Percentiles rank a stretch among this genome's conserved stretches.
Evolutionary conservation across 768 basidiomycete species (phyloP).

Genomic region (Rhizopogon vesiculosus): DNA sequence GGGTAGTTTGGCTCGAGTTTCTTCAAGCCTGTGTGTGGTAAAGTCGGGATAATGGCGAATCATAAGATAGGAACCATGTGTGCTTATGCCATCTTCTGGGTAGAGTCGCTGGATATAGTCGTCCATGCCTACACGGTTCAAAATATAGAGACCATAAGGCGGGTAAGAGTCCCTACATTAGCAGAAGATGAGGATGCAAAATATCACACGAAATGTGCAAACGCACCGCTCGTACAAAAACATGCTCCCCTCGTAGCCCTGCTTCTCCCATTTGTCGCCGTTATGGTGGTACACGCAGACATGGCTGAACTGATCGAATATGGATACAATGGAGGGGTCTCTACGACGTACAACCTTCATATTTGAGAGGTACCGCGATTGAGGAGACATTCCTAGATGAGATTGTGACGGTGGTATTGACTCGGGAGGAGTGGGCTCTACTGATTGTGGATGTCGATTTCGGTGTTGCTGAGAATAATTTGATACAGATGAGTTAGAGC

Average conservation of each 20-base stretch:
- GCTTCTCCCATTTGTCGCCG: constrained; percentile 74
- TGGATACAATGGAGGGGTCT: constrained; percentile 74
- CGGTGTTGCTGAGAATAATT: constrained; percentile 4
- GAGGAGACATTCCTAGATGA: constrained; percentile 52
- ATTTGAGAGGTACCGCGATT: constrained; percentile 68
- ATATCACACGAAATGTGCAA: background rate
- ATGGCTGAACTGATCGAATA: constrained; percentile 86
- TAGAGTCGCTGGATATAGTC: constrained; percentile 73
- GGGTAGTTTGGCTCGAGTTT: constrained; percentile 23
- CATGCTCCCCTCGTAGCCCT: constrained; percentile 85
- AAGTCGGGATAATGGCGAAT: constrained; percentile 71
- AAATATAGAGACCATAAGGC: constrained; percentile 79
- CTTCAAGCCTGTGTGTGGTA: constrained; percentile 43
- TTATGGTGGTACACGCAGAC: constrained; percentile 79
- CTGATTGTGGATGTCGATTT: constrained; percentile 2
- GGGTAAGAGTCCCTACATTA: constrained; percentile 63
- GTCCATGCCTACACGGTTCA: constrained; percentile 76
- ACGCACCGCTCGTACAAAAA: constrained; percentile 82
- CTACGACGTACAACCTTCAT: constrained; percentile 75
- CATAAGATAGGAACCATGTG: constrained; percentile 63
- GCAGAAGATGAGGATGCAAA: constrained; percentile 1
- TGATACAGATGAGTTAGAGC: constrained; percentile 23
- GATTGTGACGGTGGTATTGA: constrained; percentile 9
- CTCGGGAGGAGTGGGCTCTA: constrained; percentile 3
- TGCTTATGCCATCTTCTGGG: constrained; percentile 70